Conservation (phyloP, 805 yeast species). For the Sugiyamaella chiloensis region DNA sequence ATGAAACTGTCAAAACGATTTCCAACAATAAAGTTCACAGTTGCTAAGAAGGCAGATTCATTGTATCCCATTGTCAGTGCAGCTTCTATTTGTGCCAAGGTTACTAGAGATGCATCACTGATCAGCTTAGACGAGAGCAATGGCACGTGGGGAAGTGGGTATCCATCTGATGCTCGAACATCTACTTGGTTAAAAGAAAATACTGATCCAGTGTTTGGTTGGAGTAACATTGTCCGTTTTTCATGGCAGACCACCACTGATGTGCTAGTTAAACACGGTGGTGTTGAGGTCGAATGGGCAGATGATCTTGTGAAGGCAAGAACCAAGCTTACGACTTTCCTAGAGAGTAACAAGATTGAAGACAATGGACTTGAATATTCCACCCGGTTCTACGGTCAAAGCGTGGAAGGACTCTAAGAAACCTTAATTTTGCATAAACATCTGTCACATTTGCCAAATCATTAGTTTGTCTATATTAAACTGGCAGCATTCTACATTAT, state of each 20-base stretch:
- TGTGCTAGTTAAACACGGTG: slow-evolving; percentile 44
- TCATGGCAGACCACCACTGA: slow-evolving; percentile 95
- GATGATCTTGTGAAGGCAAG: background rate
- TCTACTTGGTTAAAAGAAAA: slow-evolving; percentile 63
- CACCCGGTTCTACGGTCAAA: background rate
- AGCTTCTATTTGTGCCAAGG: slow-evolving; percentile 95
- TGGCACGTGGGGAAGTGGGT: slow-evolving; percentile 77
- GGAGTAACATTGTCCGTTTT: slow-evolving; percentile 74
- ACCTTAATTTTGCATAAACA: too few species aligned
- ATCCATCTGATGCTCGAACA: slow-evolving; percentile 91
- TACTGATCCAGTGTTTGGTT: slow-evolving; percentile 77
- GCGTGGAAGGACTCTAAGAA: background rate
- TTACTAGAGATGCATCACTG: slow-evolving; percentile 76
- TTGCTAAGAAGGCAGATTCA: slow-evolving; percentile 93
- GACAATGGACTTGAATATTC: background rate
- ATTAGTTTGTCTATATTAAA: too few species aligned
- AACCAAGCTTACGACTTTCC: background rate
- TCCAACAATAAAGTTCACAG: slow-evolving; percentile 70
- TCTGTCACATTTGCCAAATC: too few species aligned
- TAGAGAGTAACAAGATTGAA: background rate
- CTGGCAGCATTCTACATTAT: too few species aligned
- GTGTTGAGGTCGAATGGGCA: slow-evolving; percentile 22
- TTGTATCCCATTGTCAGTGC: slow-evolving; percentile 88
- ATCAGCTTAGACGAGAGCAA: slow-evolving; percentile 22
- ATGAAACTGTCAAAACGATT: slow-evolving; percentile 65